Evolutionary conservation across 2,329 filamentous ascomycete genomes (phyloP).

Genomic region (Dactylellina haptotyla): DNA sequence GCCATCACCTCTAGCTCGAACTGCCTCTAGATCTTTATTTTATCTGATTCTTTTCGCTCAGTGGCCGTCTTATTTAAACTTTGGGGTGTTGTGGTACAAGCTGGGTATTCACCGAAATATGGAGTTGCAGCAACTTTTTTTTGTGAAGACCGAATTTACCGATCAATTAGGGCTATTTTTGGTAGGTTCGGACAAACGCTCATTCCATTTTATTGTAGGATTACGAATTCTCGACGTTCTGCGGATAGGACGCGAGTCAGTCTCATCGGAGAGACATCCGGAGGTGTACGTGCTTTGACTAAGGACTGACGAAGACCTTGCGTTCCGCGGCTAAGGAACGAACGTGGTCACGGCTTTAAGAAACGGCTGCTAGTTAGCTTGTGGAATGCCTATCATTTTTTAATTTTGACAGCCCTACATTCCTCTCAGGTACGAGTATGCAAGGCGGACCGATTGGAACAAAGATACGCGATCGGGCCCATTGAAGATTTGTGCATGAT

Average conservation of each 20-base stretch:
- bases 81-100: constrained; percentile 13
- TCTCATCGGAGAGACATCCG: not conserved
- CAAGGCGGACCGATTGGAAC: too few relatives aligned
- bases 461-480: too few relatives aligned
- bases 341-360: not conserved
- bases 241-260: constrained; percentile 17
- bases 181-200: not conserved
- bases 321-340: not conserved
- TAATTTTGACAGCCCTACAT: too few relatives aligned
- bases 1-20: too few relatives aligned
- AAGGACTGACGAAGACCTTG: not conserved
- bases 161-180: too few relatives aligned
- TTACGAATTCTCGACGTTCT: constrained; percentile 19
- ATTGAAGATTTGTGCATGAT: too few relatives aligned
- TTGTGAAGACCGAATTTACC: not conserved
- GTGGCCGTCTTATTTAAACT: not conserved
- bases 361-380: too few relatives aligned
- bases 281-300: constrained; percentile 6
- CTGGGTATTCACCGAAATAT: constrained; percentile 45
- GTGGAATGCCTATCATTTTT: too few relatives aligned
- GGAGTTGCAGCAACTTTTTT: constrained; percentile 15
- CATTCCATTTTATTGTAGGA: constrained; percentile 4
- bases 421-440: too few relatives aligned
- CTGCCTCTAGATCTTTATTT: too few relatives aligned
- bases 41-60: too few relatives aligned